Conservation (phyloP, 2,329 filamentous ascomycete genomes). For the Aspergillus niger region DNA sequence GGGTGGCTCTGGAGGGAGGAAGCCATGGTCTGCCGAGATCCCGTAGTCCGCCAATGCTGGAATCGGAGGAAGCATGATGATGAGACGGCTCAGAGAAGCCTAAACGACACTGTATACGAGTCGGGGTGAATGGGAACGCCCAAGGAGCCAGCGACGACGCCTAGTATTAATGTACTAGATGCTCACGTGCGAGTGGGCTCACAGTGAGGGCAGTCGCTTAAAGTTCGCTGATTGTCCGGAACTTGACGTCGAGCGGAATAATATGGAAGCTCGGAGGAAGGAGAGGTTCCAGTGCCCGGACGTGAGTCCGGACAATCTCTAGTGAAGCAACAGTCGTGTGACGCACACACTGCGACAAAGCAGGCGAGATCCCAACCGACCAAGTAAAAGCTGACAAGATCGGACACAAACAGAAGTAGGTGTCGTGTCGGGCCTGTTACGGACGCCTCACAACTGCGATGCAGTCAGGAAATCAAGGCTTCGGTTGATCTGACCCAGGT, state of each 20-base stretch:
- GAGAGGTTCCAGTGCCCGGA: neutral
- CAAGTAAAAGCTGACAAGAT: slow-evolving; percentile 1
- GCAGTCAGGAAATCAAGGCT: neutral
- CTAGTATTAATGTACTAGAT: neutral
- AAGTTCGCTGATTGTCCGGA: neutral
- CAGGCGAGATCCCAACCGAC: neutral
- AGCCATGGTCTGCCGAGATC: slow-evolving; percentile 67
- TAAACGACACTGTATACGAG: neutral
- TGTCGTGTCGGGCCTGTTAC: neutral
- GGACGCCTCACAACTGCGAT: neutral
- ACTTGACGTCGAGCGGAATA: neutral
- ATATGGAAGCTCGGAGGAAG: neutral
- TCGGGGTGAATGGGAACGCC: neutral
- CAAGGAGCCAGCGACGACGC: neutral
- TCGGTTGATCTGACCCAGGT: neutral
- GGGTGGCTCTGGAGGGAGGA: slow-evolving; percentile 80
- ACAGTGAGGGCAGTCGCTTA: neutral
- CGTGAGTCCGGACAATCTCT: neutral
- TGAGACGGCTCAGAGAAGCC: neutral
- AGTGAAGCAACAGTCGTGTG: slow-evolving; percentile 3
- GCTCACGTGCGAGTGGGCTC: neutral
- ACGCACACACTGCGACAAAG: slow-evolving; percentile 1
- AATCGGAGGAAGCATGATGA: slow-evolving; percentile 49
- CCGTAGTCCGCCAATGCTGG: slow-evolving; percentile 72
- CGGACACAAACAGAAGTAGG: slow-evolving; percentile 12